phyloP scores from a whole-genome alignment of 352 stramenopile species.

The Globisporangium nagaii region DNA sequence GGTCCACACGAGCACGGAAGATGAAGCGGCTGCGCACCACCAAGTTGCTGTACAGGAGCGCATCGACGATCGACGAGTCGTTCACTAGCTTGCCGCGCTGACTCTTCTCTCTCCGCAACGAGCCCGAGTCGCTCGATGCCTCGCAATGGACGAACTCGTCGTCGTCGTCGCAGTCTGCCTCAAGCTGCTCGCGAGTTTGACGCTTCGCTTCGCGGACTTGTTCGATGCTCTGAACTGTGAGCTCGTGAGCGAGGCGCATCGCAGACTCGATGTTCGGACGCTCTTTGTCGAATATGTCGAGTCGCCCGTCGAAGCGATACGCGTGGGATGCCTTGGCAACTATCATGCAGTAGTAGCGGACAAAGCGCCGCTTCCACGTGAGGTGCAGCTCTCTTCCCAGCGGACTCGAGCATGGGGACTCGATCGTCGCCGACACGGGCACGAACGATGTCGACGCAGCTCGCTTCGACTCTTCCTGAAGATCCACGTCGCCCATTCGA shows the following conservation, averaged over 20 bases:
- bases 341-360: constrained; percentile 83
- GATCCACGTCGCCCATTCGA: constrained; percentile 40
- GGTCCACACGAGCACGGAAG: constrained; percentile 70
- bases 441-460: constrained; percentile 31
- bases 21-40: constrained; percentile 78
- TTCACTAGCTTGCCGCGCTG: constrained; percentile 18
- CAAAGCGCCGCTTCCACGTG: constrained; percentile 78
- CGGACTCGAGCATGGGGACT: constrained; percentile 23
- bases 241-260: constrained; percentile 65
- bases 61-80: constrained; percentile 72
- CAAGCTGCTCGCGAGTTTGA: constrained; percentile 26
- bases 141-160: constrained; percentile 12
- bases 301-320: constrained; percentile 66
- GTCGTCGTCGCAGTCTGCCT: constrained; percentile 21
- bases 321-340: constrained; percentile 69
- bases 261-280: constrained; percentile 79
- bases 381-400: constrained; percentile 61
- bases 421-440: constrained; percentile 12
- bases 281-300: constrained; percentile 74
- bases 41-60: constrained; percentile 73
- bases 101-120: constrained; percentile 15
- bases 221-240: constrained; percentile 71
- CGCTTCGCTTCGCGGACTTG: constrained; percentile 51
- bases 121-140: constrained; percentile 7
- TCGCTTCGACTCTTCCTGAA: constrained; percentile 19